These are phyloP conservation scores for Lindgomyces ingoldianus DNA, from an alignment of 495 filamentous ascomycete genomes.

Conservation along the genomic window DNA sequence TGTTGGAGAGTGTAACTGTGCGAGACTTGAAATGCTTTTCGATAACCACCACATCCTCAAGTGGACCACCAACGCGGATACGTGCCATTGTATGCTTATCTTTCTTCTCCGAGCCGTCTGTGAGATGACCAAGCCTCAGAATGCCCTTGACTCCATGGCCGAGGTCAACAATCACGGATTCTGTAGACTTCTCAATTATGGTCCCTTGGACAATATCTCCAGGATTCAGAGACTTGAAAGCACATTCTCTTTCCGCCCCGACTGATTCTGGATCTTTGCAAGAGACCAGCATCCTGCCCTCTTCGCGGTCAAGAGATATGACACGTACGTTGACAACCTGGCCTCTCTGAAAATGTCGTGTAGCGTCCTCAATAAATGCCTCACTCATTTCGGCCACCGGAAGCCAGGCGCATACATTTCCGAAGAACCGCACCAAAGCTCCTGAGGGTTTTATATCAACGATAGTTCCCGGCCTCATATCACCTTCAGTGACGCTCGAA, in stretches of 20 bases:
- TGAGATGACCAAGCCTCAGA: conserved; percentile 72
- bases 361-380: conserved; percentile 85
- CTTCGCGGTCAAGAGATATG: conserved; percentile 70
- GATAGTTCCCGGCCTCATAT: conserved; percentile 80
- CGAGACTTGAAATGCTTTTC: conserved; percentile 73
- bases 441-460: conserved; percentile 74
- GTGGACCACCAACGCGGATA: conserved; percentile 75
- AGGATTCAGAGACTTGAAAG: conserved; percentile 67
- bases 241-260: conserved; percentile 70
- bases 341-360: conserved; percentile 82
- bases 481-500: conserved; percentile 64
- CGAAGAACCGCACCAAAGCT: conserved; percentile 92
- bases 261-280: conserved; percentile 86
- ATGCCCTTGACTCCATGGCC: conserved; percentile 71
- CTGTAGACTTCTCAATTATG: conserved; percentile 81
- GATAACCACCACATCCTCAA: conserved; percentile 81
- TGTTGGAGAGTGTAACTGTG: conserved; percentile 72
- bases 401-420: conserved; percentile 75
- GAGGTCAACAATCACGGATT: conserved; percentile 76
- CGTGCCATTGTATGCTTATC: conserved; percentile 71
- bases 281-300: conserved; percentile 75
- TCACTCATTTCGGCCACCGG: conserved; percentile 97
- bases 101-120: conserved; percentile 77
- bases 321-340: conserved; percentile 89
- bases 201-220: conserved; percentile 73